phyloP scores from a whole-genome alignment of 345 rosid species.

The Cardiospermum halicacabum region DNA sequence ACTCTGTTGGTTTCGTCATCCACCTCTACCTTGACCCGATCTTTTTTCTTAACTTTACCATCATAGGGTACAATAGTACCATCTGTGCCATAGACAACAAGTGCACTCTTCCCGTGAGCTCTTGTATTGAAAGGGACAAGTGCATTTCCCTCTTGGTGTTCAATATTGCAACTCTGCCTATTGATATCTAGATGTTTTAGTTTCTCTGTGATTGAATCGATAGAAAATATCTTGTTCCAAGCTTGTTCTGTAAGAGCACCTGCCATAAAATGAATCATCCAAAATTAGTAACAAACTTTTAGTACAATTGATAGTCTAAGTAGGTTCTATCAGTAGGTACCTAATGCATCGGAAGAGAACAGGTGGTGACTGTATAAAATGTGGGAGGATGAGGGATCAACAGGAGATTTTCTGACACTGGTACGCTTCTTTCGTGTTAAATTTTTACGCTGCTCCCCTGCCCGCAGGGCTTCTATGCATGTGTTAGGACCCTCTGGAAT shows the following conservation, averaged over 20 bases:
- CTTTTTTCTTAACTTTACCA: conserved; percentile 37
- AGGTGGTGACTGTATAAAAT: conserved; percentile 21
- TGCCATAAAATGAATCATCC: conserved; percentile 25
- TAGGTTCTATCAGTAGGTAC: conserved; percentile 28
- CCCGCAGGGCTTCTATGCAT: conserved; percentile 32
- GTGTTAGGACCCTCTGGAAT: conserved; percentile 20
- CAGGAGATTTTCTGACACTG: conserved; percentile 30
- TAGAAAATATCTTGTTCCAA: conserved; percentile 28
- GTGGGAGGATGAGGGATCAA: conserved; percentile 24
- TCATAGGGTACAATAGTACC: conserved; percentile 55
- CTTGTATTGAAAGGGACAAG: conserved; percentile 43
- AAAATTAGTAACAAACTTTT: conserved; percentile 12
- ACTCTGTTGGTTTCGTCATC: conserved; percentile 83
- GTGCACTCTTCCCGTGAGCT: conserved; percentile 38
- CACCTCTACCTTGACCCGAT: conserved; percentile 75
- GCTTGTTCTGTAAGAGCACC: conserved; percentile 39
- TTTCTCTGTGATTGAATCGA: conserved; percentile 41
- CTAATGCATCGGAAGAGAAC: conserved; percentile 29
- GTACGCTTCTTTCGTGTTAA: conserved; percentile 48
- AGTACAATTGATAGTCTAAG: conserved; percentile 1
- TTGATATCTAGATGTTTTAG: conserved; percentile 50
- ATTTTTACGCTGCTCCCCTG: conserved; percentile 26
- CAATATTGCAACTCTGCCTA: conserved; percentile 20
- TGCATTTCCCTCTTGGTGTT: conserved; percentile 36
- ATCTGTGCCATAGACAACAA: conserved; percentile 47